Evolutionary conservation across 2,329 filamentous ascomycete species (phyloP).

Genomic region (Dendryphion nanum): DNA sequence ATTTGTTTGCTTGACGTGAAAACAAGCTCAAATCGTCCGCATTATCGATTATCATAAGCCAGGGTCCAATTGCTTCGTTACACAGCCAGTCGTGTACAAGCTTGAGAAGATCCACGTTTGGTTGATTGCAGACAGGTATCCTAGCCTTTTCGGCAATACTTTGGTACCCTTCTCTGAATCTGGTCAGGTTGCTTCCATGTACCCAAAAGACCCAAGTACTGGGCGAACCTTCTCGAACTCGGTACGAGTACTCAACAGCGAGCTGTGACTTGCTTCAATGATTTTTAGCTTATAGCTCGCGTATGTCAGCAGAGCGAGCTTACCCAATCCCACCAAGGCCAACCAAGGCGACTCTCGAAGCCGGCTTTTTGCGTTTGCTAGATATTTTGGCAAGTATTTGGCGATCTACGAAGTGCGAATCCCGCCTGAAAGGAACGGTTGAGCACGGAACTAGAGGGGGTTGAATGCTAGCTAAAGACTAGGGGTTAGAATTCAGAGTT

Average conservation of each 20-base stretch:
- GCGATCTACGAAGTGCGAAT: slow-evolving; percentile 9
- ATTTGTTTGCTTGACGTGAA: neutral
- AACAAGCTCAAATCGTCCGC: slow-evolving; percentile 20
- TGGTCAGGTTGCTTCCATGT: slow-evolving; percentile 16
- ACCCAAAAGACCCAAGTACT: slow-evolving; percentile 32
- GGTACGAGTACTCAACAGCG: slow-evolving; percentile 24
- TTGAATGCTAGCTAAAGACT: neutral
- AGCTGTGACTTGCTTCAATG: slow-evolving; percentile 14
- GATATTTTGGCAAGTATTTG: slow-evolving; percentile 3
- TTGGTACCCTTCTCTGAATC: slow-evolving; percentile 23
- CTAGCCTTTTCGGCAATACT: slow-evolving; percentile 23
- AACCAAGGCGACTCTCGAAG: slow-evolving; percentile 5
- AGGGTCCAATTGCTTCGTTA: slow-evolving; percentile 18
- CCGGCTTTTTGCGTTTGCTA: slow-evolving; percentile 2
- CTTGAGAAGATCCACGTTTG: slow-evolving; percentile 17
- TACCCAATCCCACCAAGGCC: slow-evolving; percentile 11
- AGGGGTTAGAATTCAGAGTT: neutral
- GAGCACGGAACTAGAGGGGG: slow-evolving; percentile 3
- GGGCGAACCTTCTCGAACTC: slow-evolving; percentile 14
- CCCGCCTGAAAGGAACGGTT: slow-evolving; percentile 6
- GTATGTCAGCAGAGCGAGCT: slow-evolving; percentile 1
- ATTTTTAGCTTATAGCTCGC: slow-evolving; percentile 1
- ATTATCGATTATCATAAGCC: slow-evolving; percentile 35
- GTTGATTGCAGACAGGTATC: slow-evolving; percentile 22
- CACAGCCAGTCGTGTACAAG: slow-evolving; percentile 25